These are phyloP conservation scores for Thymus mandschuricus DNA, from an alignment of 257 asterid species.

Conservation along the genomic window DNA sequence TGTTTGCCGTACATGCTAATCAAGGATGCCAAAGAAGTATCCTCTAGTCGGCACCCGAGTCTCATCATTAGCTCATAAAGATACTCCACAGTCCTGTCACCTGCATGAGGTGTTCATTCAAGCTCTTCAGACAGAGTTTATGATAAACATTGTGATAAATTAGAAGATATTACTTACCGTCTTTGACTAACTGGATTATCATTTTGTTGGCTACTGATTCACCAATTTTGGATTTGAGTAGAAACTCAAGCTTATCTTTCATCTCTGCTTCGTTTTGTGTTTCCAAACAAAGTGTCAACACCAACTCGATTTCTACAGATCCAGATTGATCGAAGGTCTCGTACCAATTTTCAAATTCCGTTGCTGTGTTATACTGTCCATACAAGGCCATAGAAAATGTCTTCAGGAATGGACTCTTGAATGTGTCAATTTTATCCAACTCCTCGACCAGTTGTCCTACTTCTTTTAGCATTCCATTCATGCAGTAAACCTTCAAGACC, in stretches of 20 bases:
- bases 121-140: conserved; percentile 31
- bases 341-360: conserved; percentile 38
- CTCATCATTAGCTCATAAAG: conserved; percentile 62
- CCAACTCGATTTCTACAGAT: conserved; percentile 58
- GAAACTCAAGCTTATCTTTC: conserved; percentile 48
- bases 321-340: conserved; percentile 46
- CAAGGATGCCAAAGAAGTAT: conserved; percentile 67
- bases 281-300: conserved; percentile 59
- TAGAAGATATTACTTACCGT: conserved; percentile 51
- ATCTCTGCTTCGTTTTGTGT: conserved; percentile 45
- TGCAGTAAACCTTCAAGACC: conserved; percentile 70
- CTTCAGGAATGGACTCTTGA: conserved; percentile 47
- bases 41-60: conserved; percentile 58
- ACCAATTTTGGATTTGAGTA: conserved; percentile 64
- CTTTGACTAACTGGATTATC: conserved; percentile 59
- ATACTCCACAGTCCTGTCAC: conserved; percentile 57
- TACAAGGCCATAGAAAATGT: conserved; percentile 47
- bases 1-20: conserved; percentile 70
- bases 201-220: conserved; percentile 62
- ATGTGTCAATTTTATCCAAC: conserved; percentile 39
- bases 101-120: conserved; percentile 48
- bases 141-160: conserved; percentile 2
- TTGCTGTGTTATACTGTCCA: conserved; percentile 40
- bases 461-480: conserved; percentile 72
- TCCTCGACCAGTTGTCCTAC: conserved; percentile 58